phyloP scores from a whole-genome alignment of 163 green algal genomes.

The Scenedesmus sp. region DNA sequence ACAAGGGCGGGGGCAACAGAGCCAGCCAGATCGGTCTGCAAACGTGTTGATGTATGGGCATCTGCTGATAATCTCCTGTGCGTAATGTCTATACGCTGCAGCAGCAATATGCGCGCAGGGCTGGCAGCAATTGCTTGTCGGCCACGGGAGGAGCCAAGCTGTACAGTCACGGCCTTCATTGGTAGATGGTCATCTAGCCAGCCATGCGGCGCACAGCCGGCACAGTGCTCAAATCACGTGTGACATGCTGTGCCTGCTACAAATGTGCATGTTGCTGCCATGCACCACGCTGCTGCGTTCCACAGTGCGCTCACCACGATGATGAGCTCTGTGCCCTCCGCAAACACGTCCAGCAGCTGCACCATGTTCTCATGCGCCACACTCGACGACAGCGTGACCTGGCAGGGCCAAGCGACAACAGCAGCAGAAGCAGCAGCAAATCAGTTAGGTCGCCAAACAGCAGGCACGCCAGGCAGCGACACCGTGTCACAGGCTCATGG shows the following conservation, averaged over 20 bases:
- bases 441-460: constrained; percentile 48
- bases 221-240: background rate
- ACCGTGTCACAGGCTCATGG: background rate
- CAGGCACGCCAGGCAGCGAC: background rate
- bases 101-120: no score
- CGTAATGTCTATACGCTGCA: no score
- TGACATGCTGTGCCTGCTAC: background rate
- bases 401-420: background rate
- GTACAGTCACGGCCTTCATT: no score
- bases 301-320: constrained; percentile 72
- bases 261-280: background rate
- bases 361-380: constrained; percentile 82
- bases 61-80: no score
- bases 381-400: constrained; percentile 48
- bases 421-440: constrained; percentile 53
- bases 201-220: background rate
- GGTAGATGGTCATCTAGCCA: background rate
- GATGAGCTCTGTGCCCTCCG: constrained; percentile 74
- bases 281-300: constrained; percentile 16
- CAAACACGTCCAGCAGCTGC: constrained; percentile 86
- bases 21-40: background rate
- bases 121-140: no score
- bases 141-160: no score
- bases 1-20: no score
- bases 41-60: no score